Conservation (phyloP, 352 stramenopile genomes). For the Globisporangium spiculum region DNA sequence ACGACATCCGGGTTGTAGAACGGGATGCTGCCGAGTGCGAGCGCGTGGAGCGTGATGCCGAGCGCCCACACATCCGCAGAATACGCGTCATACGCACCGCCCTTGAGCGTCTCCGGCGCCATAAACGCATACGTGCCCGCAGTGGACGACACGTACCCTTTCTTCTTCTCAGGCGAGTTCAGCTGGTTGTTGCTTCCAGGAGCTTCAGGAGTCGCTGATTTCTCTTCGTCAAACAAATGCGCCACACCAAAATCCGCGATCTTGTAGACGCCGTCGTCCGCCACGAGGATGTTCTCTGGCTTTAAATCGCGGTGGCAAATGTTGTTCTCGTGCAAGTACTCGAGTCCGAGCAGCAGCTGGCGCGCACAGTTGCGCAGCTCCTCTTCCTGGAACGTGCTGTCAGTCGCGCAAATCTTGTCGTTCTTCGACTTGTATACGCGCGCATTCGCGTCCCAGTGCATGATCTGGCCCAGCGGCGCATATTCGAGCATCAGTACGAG, state of each 20-base stretch:
- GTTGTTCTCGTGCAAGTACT: conserved; percentile 84
- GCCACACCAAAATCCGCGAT: conserved; percentile 86
- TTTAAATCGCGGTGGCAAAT: conserved; percentile 88
- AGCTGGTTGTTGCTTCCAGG: conserved; percentile 14
- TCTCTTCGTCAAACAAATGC: conserved; percentile 70
- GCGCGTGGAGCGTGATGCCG: conserved; percentile 79
- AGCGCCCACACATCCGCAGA: conserved; percentile 86
- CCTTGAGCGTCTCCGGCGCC: conserved; percentile 77
- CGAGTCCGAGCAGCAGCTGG: conserved; percentile 69
- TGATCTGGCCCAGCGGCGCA: conserved; percentile 73
- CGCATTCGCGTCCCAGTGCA: conserved; percentile 74
- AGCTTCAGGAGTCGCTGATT: conserved; percentile 16
- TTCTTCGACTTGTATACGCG: conserved; percentile 49
- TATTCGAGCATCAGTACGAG: conserved; percentile 88
- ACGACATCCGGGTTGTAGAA: conserved; percentile 84
- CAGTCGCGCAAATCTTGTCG: conserved; percentile 16
- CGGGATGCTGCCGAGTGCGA: conserved; percentile 77
- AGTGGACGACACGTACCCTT: conserved; percentile 73
- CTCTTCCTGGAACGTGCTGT: conserved; percentile 40
- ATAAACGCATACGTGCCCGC: conserved; percentile 87
- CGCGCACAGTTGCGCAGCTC: conserved; percentile 64
- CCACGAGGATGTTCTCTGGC: conserved; percentile 82
- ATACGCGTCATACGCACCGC: conserved; percentile 76
- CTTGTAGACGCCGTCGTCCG: conserved; percentile 66
- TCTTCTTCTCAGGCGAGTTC: conserved; percentile 38